Evolutionary conservation across 768 basidiomycete genomes (phyloP).

Genomic region (Pleurotus sapidus): DNA sequence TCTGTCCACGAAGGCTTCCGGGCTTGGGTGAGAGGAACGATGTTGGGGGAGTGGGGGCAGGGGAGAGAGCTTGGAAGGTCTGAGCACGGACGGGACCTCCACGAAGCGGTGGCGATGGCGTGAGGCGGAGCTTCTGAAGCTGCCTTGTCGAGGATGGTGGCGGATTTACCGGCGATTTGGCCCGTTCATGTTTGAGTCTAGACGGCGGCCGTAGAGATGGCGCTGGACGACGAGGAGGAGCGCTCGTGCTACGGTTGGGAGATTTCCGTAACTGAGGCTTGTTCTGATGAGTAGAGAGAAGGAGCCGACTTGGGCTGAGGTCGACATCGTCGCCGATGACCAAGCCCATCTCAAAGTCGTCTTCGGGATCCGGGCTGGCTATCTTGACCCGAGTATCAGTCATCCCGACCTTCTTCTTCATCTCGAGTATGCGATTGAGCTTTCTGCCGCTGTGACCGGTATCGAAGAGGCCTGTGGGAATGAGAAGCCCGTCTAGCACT

Average conservation of each 20-base stretch:
- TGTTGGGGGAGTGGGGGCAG: constrained; percentile 48
- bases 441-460: constrained; percentile 57
- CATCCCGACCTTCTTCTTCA: constrained; percentile 52
- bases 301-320: constrained; percentile 74
- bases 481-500: constrained; percentile 77
- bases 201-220: constrained; percentile 62
- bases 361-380: constrained; percentile 65
- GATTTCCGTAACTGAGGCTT: constrained; percentile 35
- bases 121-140: constrained; percentile 62
- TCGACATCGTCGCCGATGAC: constrained; percentile 82
- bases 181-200: constrained; percentile 56
- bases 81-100: constrained; percentile 47
- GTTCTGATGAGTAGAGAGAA: constrained; percentile 42
- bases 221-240: constrained; percentile 45
- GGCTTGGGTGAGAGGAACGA: constrained; percentile 66
- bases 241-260: constrained; percentile 54
- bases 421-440: constrained; percentile 48
- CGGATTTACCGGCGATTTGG: constrained; percentile 71
- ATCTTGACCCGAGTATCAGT: constrained; percentile 38
- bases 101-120: constrained; percentile 66
- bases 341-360: constrained; percentile 84
- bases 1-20: constrained; percentile 77
- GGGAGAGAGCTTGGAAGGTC: constrained; percentile 55
- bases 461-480: constrained; percentile 75
- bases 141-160: constrained; percentile 70